phyloP scores from a whole-genome alignment of 768 basidiomycete species.

The Mycena polygramma region DNA sequence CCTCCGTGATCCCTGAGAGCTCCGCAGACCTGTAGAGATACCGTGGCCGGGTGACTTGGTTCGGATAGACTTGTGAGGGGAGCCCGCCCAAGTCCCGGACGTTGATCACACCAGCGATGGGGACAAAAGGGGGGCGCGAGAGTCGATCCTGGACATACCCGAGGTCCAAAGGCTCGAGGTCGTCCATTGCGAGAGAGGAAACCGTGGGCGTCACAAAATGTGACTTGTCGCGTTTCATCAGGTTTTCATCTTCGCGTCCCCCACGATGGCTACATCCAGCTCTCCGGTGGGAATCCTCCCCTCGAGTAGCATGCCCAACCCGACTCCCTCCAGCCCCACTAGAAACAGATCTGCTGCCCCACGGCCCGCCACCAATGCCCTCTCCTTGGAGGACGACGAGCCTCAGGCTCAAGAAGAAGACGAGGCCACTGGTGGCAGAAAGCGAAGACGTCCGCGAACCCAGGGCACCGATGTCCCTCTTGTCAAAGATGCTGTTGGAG shows the following conservation, averaged over 20 bases:
- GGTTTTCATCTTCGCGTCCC: conserved; percentile 30
- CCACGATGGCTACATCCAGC: conserved; percentile 22
- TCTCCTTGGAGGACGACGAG: conserved; percentile 69
- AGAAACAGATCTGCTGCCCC: conserved; percentile 53
- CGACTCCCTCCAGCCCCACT: conserved; percentile 45
- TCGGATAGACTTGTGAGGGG: conserved; percentile 59
- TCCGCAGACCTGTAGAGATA: conserved; percentile 80
- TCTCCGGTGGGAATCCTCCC: conserved; percentile 46
- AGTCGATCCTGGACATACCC: conserved; percentile 72
- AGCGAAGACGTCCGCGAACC: conserved; percentile 62
- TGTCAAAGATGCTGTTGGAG: conserved; percentile 95
- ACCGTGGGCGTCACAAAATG: too few relatives aligned
- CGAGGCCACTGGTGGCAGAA: conserved; percentile 53
- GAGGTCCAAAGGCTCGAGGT: conserved; percentile 76
- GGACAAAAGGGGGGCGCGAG: conserved; percentile 78
- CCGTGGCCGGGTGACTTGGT: conserved; percentile 67
- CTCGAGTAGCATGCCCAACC: conserved; percentile 62
- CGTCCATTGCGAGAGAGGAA: conserved; percentile 50
- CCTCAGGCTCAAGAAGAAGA: conserved; percentile 56
- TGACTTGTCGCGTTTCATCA: too few relatives aligned
- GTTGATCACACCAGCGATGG: conserved; percentile 81
- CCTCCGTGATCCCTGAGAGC: conserved; percentile 74
- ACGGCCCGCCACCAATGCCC: conserved; percentile 63
- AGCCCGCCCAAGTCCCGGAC: conserved; percentile 80
- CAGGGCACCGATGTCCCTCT: conserved; percentile 80